A percentile compares a stretch with the other conserved stretches of the same genome.
Conservation (phyloP, 495 filamentous ascomycete genomes). For the Oidiodendron maius region DNA sequence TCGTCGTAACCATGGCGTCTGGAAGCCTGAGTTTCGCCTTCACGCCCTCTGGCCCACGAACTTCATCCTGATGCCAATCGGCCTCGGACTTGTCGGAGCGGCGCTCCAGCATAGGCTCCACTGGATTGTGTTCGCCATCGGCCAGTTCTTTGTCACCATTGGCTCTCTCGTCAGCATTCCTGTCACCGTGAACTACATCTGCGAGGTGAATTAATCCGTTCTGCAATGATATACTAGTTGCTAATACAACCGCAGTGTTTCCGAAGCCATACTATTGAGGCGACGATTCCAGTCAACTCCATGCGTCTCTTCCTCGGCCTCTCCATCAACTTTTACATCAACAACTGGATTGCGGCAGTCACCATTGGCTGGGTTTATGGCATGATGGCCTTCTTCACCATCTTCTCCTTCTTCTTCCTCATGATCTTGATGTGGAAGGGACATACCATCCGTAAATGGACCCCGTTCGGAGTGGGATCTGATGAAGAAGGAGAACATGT, state of each 20-base stretch:
- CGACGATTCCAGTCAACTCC: conserved; percentile 32
- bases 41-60: conserved; percentile 40
- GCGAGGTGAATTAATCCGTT: conserved; percentile 28
- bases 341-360: conserved; percentile 37
- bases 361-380: conserved; percentile 46
- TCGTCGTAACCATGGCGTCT: conserved; percentile 31
- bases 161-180: conserved; percentile 34
- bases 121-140: conserved; percentile 42
- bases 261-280: conserved; percentile 33
- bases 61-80: conserved; percentile 37
- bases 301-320: conserved; percentile 39
- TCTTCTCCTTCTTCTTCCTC: conserved; percentile 34
- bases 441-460: conserved; percentile 14
- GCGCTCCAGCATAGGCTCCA: conserved; percentile 41
- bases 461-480: conserved; percentile 3
- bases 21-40: conserved; percentile 48
- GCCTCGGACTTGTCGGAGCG: conserved; percentile 42
- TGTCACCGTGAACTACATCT: conserved; percentile 42
- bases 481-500: conserved; percentile 20
- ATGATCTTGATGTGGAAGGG: conserved; percentile 25
- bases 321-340: conserved; percentile 40
- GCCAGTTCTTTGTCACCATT: conserved; percentile 36
- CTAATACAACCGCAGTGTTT: too few species aligned
- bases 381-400: conserved; percentile 41
- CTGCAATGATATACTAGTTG: too few species aligned